Evolutionary conservation across 495 filamentous ascomycete species (phyloP), one percentile per base, ranked within the genome.

Genomic region (Penicillium argentinense): DNA sequence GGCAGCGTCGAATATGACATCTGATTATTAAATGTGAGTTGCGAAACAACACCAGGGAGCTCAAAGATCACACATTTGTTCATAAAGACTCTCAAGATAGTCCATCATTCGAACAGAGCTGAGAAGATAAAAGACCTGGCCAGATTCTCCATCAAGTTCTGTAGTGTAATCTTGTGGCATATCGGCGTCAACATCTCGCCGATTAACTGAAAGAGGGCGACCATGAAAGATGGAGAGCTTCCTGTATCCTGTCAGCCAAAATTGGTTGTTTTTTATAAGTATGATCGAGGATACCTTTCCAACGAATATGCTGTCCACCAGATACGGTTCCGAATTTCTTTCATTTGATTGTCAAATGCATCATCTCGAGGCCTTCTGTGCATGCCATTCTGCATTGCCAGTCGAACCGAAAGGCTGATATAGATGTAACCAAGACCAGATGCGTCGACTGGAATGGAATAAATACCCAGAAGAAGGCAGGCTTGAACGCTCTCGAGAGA

Each of bases 321-420:
- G 3, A 73, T 55, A 9, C 68, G 62, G 46, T 73, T 71, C 0
- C 69, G 49, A 5, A 52, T 58, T 42, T 71, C 69, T 11, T 60
- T 46, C 49, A 62, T 68, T 8, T 37, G 38, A 8, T 53, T 21
- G 33, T 36, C 48, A 17, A 68, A 58, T 0, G 55, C 61, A 16
- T 50, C 45, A 23, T 51, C 54, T 4, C 54, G 53, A 39, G 63
- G 66, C 21, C 54, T 64, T 17, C 69, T 53, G 32, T 73, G 69
- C 66, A 73, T 71, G 14, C 69, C 69, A 44, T 72, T 72, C 33
- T 71, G 68, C 47, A 69, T 68, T n/a, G 54, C 68, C 24, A 72
- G 48, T 17, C 67, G 62, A 4, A 69, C 45, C 1, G 64, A 58
- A 18, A 71, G 44, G 11, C 60, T 62, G 32, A 71, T 44, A 27